Conservation (phyloP, 805 yeast species). For the Candida rishiriensis region DNA sequence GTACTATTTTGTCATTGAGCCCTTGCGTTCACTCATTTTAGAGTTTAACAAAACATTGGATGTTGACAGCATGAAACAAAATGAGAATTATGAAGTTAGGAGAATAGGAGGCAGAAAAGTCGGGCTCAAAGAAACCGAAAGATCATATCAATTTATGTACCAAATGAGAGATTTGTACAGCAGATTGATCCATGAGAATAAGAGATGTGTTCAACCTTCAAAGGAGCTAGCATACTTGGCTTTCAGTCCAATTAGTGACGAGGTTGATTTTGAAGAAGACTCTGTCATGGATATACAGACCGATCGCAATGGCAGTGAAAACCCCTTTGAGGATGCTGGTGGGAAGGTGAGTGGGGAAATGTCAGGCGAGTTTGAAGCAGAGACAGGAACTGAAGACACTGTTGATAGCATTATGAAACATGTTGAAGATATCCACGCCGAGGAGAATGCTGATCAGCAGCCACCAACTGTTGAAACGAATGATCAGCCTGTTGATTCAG, state of each 20-base stretch:
- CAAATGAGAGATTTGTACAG: conserved; percentile 66
- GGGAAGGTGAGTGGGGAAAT: conserved; percentile 4
- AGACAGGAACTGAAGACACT: not conserved
- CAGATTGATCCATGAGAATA: conserved; percentile 59
- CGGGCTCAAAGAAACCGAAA: conserved; percentile 67
- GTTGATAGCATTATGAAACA: not conserved
- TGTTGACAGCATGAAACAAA: conserved; percentile 23
- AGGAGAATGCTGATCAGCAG: not conserved
- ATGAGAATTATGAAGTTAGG: conserved; percentile 39
- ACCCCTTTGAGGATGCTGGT: not conserved
- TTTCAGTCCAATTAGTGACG: conserved; percentile 65
- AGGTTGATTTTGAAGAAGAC: conserved; percentile 49
- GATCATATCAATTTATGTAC: conserved; percentile 78
- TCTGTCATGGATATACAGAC: not conserved
- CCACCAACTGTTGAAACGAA: not conserved
- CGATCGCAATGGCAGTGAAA: not conserved
- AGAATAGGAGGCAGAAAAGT: conserved; percentile 87
- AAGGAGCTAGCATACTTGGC: conserved; percentile 86
- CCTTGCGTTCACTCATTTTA: conserved; percentile 65
- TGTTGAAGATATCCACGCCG: not conserved
- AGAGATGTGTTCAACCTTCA: conserved; percentile 71
- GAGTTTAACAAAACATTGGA: conserved; percentile 41
- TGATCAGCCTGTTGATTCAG: not conserved
- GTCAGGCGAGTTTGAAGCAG: conserved; percentile 1
- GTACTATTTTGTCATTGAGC: conserved; percentile 81